These are phyloP conservation scores for Malassezia psittaci DNA, from an alignment of 1,284 basidiomycete genomes.

Conservation along the genomic window DNA sequence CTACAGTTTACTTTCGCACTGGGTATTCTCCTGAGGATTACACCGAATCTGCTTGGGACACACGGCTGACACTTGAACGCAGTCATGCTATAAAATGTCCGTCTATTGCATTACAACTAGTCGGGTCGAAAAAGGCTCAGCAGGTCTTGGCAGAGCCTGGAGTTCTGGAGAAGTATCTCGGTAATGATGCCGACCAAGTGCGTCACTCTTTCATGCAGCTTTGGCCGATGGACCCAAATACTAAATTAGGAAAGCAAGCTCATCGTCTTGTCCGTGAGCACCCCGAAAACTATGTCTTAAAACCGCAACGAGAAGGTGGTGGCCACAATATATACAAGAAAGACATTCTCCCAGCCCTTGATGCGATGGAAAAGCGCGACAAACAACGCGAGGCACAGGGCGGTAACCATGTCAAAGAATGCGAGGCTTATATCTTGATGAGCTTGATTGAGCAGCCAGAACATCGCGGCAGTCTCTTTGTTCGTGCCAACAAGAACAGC, in stretches of 20 bases:
- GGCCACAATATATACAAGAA: constrained; percentile 89
- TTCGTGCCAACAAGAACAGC: constrained; percentile 54
- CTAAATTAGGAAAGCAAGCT: constrained; percentile 51
- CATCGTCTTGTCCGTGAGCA: constrained; percentile 54
- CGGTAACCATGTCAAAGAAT: constrained; percentile 19
- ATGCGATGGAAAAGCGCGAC: constrained; percentile 57
- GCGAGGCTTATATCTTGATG: constrained; percentile 82
- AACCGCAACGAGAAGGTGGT: constrained; percentile 92
- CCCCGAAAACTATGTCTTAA: constrained; percentile 65
- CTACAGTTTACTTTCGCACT: constrained; percentile 74
- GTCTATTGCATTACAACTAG: constrained; percentile 76
- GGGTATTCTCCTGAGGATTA: constrained; percentile 82
- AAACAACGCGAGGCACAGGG: constrained; percentile 11
- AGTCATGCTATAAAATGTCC: constrained; percentile 87
- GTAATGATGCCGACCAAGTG: constrained; percentile 11
- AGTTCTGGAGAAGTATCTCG: constrained; percentile 61
- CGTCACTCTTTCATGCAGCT: constrained; percentile 25
- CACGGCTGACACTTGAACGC: constrained; percentile 65
- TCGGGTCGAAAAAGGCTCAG: constrained; percentile 92
- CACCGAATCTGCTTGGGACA: constrained; percentile 57
- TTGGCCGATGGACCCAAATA: constrained; percentile 50
- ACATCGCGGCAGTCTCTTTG: constrained; percentile 61
- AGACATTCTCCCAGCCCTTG: constrained; percentile 69
- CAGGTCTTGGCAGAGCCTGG: constrained; percentile 69
- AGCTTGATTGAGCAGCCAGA: constrained; percentile 70